Evolutionary conservation across 768 basidiomycete species (phyloP).

Genomic region (Naematelia aurantialba): DNA sequence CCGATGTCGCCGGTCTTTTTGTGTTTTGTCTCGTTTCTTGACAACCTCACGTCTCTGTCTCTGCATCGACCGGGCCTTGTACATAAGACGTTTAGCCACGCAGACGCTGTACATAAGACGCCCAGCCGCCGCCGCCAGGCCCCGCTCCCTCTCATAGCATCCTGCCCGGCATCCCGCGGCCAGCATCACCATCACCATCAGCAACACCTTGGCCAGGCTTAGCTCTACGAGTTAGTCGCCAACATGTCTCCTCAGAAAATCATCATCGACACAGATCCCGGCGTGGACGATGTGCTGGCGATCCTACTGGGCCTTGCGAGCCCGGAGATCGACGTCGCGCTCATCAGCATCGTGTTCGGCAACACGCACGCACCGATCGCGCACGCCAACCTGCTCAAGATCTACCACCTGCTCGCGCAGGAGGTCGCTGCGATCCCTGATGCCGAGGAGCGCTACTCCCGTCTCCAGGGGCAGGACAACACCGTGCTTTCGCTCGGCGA

Average conservation of each 20-base stretch:
- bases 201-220: no score
- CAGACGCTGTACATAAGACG: no score
- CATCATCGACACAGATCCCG: conserved; percentile 50
- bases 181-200: background rate
- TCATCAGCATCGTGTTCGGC: conserved; percentile 69
- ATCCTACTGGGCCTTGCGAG: conserved; percentile 47
- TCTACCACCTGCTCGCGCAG: conserved; percentile 65
- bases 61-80: no score
- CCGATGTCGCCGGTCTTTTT: no score
- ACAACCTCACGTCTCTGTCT: no score
- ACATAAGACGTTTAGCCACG: no score
- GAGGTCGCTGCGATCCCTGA: conserved; percentile 56
- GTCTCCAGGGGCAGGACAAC: conserved; percentile 55
- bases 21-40: no score
- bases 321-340: conserved; percentile 75
- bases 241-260: conserved; percentile 25
- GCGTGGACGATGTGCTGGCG: conserved; percentile 50
- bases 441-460: conserved; percentile 60
- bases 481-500: conserved; percentile 67
- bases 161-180: background rate
- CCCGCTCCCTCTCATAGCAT: background rate
- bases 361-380: conserved; percentile 22
- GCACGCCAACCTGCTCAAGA: conserved; percentile 70
- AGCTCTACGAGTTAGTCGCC: no score
- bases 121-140: no score